phyloP scores from a whole-genome alignment of 1,139 yeast genomes.

The Blastobotrys apis region DNA sequence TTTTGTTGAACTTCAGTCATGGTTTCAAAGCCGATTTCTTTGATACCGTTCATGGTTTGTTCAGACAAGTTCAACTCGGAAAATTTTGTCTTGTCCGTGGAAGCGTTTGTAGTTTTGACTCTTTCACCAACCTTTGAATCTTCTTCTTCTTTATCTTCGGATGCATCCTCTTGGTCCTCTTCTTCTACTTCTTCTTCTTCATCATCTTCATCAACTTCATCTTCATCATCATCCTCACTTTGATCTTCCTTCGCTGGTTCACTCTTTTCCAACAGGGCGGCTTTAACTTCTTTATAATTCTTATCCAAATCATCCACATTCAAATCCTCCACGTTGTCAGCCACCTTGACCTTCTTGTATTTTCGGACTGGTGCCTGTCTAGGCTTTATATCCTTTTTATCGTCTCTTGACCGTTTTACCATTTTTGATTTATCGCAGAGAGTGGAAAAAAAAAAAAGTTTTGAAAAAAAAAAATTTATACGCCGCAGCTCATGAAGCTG shows the following conservation, averaged over 20 bases:
- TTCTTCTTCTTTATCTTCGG: slow-evolving; percentile 20
- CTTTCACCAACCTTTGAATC: slow-evolving; percentile 23
- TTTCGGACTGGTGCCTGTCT: slow-evolving; percentile 14
- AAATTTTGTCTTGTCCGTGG: slow-evolving; percentile 31
- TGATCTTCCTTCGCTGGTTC: too few species aligned
- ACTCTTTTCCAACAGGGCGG: slow-evolving; percentile 20
- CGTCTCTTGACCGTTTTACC: slow-evolving; percentile 12
- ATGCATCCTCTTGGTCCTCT: slow-evolving; percentile 26
- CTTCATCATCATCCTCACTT: too few species aligned
- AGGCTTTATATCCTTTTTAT: slow-evolving; percentile 5
- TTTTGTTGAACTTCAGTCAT: slow-evolving; percentile 94
- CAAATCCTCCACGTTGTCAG: slow-evolving; percentile 19
- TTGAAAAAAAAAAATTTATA: slow-evolving; percentile 10
- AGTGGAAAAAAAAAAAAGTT: slow-evolving; percentile 7
- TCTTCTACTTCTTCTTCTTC: slow-evolving; percentile 24
- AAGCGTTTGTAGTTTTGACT: slow-evolving; percentile 19
- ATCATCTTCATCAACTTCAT: slow-evolving; percentile 19
- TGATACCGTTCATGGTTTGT: slow-evolving; percentile 63
- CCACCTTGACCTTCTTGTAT: slow-evolving; percentile 17
- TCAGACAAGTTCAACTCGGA: slow-evolving; percentile 66
- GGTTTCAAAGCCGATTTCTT: slow-evolving; percentile 78
- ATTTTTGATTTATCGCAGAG: slow-evolving; percentile 7
- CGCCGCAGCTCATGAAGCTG: too few species aligned
- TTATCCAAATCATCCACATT: slow-evolving; percentile 28
- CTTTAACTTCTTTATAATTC: slow-evolving; percentile 25